Evolutionary conservation across 352 stramenopile genomes (phyloP).

Genomic region (Phytophthora nicotianae): DNA sequence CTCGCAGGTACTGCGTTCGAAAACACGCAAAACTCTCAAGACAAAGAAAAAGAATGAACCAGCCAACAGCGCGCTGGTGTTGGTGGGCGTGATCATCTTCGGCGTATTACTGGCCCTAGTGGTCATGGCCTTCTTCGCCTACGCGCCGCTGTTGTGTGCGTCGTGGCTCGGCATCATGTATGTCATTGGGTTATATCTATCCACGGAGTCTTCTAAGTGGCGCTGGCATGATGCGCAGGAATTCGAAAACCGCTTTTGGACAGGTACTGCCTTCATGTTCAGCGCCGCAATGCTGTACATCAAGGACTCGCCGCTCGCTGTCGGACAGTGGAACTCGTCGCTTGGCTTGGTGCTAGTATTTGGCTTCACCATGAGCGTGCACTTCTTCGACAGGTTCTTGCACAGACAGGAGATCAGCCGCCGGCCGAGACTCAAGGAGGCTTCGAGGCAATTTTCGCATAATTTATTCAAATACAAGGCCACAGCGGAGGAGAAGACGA

Average conservation of each 20-base stretch:
- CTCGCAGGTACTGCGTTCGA: conserved; percentile 8
- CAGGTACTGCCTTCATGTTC: conserved; percentile 93
- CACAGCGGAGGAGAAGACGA: conserved; percentile 80
- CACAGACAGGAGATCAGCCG: conserved; percentile 77
- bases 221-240: conserved; percentile 91
- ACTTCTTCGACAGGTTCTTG: conserved; percentile 85
- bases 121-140: conserved; percentile 85
- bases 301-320: conserved; percentile 91
- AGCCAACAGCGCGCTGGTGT: conserved; percentile 64
- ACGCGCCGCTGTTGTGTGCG: conserved; percentile 77
- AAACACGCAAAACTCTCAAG: conserved; percentile 6
- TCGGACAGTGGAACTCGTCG: conserved; percentile 74
- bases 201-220: conserved; percentile 84
- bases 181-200: conserved; percentile 81
- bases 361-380: conserved; percentile 76
- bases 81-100: conserved; percentile 75
- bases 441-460: conserved; percentile 52
- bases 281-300: conserved; percentile 94
- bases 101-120: conserved; percentile 65
- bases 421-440: conserved; percentile 58
- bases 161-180: conserved; percentile 86
- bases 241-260: conserved; percentile 98
- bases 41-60: conserved; percentile 43
- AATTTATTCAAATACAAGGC: conserved; percentile 87
- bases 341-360: conserved; percentile 81